These are phyloP conservation scores for Aspergillus sp. DNA, from an alignment of 2,329 filamentous ascomycete species.

Conservation along the genomic window DNA sequence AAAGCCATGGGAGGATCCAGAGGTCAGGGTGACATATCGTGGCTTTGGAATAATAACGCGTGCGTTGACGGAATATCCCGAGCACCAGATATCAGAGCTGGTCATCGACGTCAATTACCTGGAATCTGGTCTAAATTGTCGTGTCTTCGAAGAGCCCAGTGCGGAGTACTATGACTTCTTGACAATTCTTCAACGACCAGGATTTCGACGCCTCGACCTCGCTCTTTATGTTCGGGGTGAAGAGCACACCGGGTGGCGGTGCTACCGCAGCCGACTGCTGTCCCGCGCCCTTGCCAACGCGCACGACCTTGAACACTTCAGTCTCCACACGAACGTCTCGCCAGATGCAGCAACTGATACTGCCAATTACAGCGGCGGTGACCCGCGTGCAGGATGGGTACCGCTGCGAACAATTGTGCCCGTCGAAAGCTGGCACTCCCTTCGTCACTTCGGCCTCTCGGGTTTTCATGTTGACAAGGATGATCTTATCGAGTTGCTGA, in stretches of 20 bases:
- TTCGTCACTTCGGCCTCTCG: not conserved
- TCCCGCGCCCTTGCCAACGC: not conserved
- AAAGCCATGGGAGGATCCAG: conserved; percentile 5
- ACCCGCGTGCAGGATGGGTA: not conserved
- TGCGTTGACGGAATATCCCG: conserved; percentile 16
- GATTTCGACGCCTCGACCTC: conserved; percentile 35
- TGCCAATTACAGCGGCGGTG: not conserved
- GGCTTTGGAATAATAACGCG: conserved; percentile 32
- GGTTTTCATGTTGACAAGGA: not conserved
- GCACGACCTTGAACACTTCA: not conserved
- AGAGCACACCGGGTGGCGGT: not conserved
- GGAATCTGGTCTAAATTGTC: conserved; percentile 36
- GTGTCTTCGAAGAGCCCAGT: conserved; percentile 33
- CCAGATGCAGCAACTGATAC: too few species aligned
- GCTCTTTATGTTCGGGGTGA: conserved; percentile 24
- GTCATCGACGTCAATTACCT: conserved; percentile 37
- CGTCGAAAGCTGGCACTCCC: not conserved
- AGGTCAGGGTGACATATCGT: conserved; percentile 32
- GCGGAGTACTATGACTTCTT: conserved; percentile 32
- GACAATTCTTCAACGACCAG: conserved; percentile 27
- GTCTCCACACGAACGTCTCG: not conserved
- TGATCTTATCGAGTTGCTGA: not conserved
- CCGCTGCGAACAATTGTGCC: not conserved
- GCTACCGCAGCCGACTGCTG: not conserved
- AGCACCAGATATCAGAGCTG: conserved; percentile 41